phyloP scores from a whole-genome alignment of 1,139 yeast genomes.

The Hansenula sp. region DNA sequence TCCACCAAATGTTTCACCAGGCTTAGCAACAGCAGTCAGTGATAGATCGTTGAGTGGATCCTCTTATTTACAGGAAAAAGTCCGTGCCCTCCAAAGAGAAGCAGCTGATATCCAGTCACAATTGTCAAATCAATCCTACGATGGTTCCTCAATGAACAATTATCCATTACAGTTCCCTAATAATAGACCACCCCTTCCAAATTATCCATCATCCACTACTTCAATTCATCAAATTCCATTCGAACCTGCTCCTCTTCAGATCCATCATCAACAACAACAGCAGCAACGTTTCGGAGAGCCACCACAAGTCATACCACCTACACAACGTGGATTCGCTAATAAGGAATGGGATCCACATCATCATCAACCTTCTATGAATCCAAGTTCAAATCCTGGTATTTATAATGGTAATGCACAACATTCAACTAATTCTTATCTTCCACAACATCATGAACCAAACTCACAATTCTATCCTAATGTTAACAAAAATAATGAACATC shows the following conservation, averaged over 20 bases:
- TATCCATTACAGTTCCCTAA: constrained; percentile 6
- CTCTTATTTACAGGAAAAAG: constrained; percentile 15
- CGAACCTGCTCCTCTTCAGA: background rate
- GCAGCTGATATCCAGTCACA: constrained; percentile 19
- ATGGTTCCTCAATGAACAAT: constrained; percentile 2
- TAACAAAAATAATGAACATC: background rate
- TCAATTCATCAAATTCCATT: background rate
- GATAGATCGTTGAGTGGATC: background rate
- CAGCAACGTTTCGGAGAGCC: too few relatives aligned
- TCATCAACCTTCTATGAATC: too few relatives aligned
- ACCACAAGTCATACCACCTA: too few relatives aligned
- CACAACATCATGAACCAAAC: background rate
- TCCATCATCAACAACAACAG: background rate
- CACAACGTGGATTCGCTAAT: too few relatives aligned
- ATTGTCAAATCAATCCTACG: constrained; percentile 8
- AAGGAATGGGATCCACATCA: too few relatives aligned
- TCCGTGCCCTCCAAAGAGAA: constrained; percentile 17
- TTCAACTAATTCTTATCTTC: too few relatives aligned
- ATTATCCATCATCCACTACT: background rate
- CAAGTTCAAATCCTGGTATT: too few relatives aligned
- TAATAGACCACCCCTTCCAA: background rate
- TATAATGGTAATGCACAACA: too few relatives aligned
- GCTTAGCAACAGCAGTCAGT: background rate
- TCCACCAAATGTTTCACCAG: background rate
- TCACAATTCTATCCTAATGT: background rate